phyloP scores from a whole-genome alignment of 2,329 filamentous ascomycete species.

The Metarhizium anisopliae region DNA sequence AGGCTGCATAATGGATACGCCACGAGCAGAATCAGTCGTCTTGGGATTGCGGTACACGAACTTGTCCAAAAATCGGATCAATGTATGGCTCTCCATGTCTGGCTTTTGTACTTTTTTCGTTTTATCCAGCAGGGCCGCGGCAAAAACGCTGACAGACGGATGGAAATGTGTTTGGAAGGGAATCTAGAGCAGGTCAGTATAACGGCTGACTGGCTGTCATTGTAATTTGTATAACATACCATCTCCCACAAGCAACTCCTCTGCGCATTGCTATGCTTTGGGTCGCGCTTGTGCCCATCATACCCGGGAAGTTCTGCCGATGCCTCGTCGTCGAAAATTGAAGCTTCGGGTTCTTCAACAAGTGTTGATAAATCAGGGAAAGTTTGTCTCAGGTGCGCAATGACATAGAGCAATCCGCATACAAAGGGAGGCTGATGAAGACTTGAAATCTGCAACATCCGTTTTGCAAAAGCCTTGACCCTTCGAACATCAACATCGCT shows the following conservation, averaged over 20 bases:
- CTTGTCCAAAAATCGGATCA: conserved; percentile 93
- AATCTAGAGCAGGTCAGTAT: conserved; percentile 15
- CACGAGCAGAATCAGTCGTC: conserved; percentile 56
- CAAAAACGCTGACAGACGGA: conserved; percentile 82
- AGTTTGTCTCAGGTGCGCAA: conserved; percentile 68
- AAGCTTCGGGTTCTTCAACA: conserved; percentile 70
- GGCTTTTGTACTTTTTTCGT: conserved; percentile 75
- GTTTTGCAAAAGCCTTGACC: conserved; percentile 92
- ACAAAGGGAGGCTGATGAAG: conserved; percentile 89
- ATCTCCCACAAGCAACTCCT: conserved; percentile 90
- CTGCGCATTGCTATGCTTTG: conserved; percentile 88
- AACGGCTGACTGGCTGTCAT: neutral
- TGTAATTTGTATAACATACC: conserved; percentile 33
- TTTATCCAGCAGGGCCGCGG: conserved; percentile 59
- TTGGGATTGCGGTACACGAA: conserved; percentile 98
- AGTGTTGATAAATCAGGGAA: conserved; percentile 77
- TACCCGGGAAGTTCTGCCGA: conserved; percentile 44
- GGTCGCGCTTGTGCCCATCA: conserved; percentile 84
- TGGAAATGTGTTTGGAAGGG: conserved; percentile 64
- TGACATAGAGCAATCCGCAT: conserved; percentile 84
- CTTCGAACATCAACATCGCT: conserved; percentile 82
- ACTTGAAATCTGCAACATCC: conserved; percentile 77
- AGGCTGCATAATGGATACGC: conserved; percentile 94
- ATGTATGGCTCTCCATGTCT: conserved; percentile 78
- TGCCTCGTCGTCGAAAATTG: conserved; percentile 54